Evolutionary conservation across 192 early-diverging fungal genomes (phyloP), one percentile per base, ranked within the genome.

Genomic region (Coemansia sp.): DNA sequence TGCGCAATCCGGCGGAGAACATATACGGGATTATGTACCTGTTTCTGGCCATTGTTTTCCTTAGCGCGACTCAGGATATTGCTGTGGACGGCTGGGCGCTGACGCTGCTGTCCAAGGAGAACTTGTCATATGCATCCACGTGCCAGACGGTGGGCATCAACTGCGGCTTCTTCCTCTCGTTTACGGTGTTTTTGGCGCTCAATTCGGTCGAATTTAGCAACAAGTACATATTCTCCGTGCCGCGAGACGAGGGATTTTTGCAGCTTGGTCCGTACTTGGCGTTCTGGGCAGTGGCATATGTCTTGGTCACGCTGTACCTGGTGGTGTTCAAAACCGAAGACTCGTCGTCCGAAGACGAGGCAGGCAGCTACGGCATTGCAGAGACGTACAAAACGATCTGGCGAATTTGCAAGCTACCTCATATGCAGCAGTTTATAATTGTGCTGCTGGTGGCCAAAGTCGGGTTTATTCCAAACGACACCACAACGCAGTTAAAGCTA

Each of bases 91-190:
- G 95, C 23, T 99, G 97, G 97, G 97, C 97, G 5, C 73, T 99
- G 29, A 94, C 92, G 1, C 74, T 97, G 14, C 80, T 99, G 51
- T 90, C 91, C 5, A 92, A 96, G 69, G 93, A 96, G 62, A 95
- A 90, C 76, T 75, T 97, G 60, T 91, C 90, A 3, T 94, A 92
- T 83, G 94, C 95, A 2, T 93, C 89, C 24, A 93, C 93, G 0
- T 94, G 94, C 23, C 97, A 99, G 66, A 99, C 97, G 6, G 92
- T 99, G 55, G 97, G 97, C 14, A 83, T 99, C 47, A 99, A 96
- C 77, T 88, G 88, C 27, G 95, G 97, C 19, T 97, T 92, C 68
- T 99, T 99, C 64, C 59, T 97, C 35, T 93, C 91, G 23, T 99
- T 97, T 73, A 99, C 97, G 0, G 90, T 99, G 8, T 97, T 99